phyloP scores from a whole-genome alignment of 225 moss, liverwort and hornwort genomes.

The Anthoceros angustus region DNA sequence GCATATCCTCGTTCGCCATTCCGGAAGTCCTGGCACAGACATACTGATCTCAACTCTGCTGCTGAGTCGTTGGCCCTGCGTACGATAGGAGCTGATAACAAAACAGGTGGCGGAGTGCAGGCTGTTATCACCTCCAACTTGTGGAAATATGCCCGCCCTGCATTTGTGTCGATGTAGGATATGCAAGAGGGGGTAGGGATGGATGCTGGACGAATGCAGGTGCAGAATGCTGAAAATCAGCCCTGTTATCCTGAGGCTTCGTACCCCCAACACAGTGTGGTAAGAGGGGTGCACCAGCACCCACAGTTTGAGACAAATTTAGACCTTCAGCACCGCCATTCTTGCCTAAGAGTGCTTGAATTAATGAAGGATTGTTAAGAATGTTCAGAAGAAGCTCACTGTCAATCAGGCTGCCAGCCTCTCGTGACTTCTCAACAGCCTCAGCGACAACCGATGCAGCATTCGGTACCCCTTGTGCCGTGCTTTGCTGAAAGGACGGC shows the following conservation, averaged over 20 bases:
- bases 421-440: constrained; percentile 57
- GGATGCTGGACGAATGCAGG: background rate
- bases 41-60: too few relatives aligned
- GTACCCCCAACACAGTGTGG: background rate
- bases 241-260: background rate
- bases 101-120: background rate
- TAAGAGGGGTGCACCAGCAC: background rate
- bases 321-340: background rate
- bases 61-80: too few relatives aligned
- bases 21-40: too few relatives aligned
- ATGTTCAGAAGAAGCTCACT: constrained; percentile 78
- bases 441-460: constrained; percentile 75
- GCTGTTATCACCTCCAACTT: background rate
- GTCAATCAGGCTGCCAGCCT: constrained; percentile 64
- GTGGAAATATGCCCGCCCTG: background rate
- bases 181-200: background rate
- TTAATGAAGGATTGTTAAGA: constrained; percentile 71
- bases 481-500: constrained; percentile 17
- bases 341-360: constrained; percentile 52
- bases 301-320: background rate
- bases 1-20: too few relatives aligned
- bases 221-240: background rate
- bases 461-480: constrained; percentile 64
- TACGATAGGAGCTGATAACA: background rate
- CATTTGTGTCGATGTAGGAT: background rate